phyloP scores from a whole-genome alignment of 805 yeast genomes.

The Metschnikowia hibisci region DNA sequence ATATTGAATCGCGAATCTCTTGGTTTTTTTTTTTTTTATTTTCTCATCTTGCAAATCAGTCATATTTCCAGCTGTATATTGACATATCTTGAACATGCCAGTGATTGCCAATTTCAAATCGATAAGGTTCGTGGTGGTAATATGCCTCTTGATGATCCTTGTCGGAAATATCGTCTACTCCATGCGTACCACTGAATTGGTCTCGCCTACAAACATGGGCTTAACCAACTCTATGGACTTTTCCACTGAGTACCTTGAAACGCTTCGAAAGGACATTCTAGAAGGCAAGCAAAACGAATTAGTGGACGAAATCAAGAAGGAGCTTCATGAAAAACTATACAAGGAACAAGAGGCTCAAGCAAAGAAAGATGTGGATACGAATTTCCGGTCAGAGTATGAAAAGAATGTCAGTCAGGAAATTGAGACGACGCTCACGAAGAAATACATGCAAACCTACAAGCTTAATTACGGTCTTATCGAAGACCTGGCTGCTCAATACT shows the following conservation, averaged over 20 bases:
- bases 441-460: neutral
- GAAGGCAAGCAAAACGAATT: conserved; percentile 8
- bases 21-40: too few relatives aligned
- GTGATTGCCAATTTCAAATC: neutral
- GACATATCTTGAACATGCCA: neutral
- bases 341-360: neutral
- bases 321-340: conserved; percentile 4
- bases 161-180: neutral
- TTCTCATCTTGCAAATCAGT: too few relatives aligned
- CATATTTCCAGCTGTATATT: too few relatives aligned
- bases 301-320: conserved; percentile 5
- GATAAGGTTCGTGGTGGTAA: neutral
- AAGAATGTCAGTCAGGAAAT: conserved; percentile 1
- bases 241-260: conserved; percentile 6
- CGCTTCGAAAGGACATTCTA: conserved; percentile 8
- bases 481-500: conserved; percentile 9
- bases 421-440: conserved; percentile 4
- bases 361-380: neutral
- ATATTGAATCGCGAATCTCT: too few relatives aligned
- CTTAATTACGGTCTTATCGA: conserved; percentile 7
- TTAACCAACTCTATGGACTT: conserved; percentile 8
- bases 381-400: neutral
- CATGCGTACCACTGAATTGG: neutral
- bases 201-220: conserved; percentile 4
- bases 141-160: neutral